Base-by-base conservation (phyloP, 257 asterid genomes). In the Fraxinus cuspidata region DNA sequence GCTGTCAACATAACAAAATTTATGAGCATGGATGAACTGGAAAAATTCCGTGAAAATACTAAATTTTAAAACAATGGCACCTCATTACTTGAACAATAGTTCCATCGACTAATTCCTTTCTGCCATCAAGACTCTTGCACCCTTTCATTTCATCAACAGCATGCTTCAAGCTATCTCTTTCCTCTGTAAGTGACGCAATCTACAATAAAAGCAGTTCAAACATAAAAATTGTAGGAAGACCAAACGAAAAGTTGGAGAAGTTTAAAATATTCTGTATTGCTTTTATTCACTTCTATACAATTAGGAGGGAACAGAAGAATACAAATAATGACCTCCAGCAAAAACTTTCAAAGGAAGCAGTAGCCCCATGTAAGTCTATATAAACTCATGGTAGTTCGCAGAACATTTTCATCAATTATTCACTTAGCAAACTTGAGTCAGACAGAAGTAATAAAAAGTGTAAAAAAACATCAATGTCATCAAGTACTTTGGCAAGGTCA, bases 121-220 rank as follows among this genome's bases (percentile, higher is more conserved):
- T 96, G 44, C 90, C 85, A 81, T 79, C 92, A 85, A 74, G 85
- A 79, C 76, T 80, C 73, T 64, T 87, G 58, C 72, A 87, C 87
- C 74, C 90, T 84, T 84, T 92, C 74, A 88, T 81, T 71, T 87
- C 91, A 70, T 84, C 84, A 65, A 89, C 74, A 49, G 83, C 82
- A 77, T 83, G 77, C 81, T 78, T 86, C 38, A 96, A 86, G 71
- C 81, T 82, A 65, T 93, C 94, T 81, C 88, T 87, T 90, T 96
- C 99, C 72, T 87, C 96, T 13, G 89, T 84, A 79, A 82, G 80
- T 80, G 89, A 78, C 81, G 87, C 87, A 83, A 92, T 90, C 99
- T 96, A 78, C 84, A 85, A 65, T 44, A 67, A 75, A 70, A 80
- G 69, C 84, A 74, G 82, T 70, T 79, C 72, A 85, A 74, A 81